Percentiles rank a stretch among this genome's conserved stretches.
Conservation (phyloP, 1,139 yeast genomes). For the Hyphopichia khmerensis region DNA sequence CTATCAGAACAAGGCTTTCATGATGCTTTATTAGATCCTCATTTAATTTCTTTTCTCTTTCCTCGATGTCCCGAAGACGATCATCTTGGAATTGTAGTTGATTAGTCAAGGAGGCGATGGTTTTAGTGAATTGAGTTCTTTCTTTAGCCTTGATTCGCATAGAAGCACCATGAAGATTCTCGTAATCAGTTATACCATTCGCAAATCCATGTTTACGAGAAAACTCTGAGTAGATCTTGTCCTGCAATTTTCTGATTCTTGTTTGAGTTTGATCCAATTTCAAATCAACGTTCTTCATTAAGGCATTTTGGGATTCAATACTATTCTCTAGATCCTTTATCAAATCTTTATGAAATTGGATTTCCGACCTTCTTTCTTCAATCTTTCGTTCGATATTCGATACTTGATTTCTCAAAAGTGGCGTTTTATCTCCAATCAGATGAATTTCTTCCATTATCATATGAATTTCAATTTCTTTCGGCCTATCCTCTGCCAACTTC, state of each 20-base stretch:
- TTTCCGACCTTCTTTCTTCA: conserved; percentile 55
- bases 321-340: conserved; percentile 15
- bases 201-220: conserved; percentile 53
- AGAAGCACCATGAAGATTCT: conserved; percentile 61
- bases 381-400: conserved; percentile 51
- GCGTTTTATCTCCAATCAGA: conserved; percentile 53
- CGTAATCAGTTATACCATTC: conserved; percentile 63
- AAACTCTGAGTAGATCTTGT: conserved; percentile 50
- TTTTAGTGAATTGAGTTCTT: conserved; percentile 58
- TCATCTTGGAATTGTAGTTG: conserved; percentile 66
- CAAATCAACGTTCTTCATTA: conserved; percentile 28
- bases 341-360: conserved; percentile 44
- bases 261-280: conserved; percentile 22
- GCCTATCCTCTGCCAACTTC: conserved; percentile 47
- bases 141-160: conserved; percentile 63
- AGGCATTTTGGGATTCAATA: conserved; percentile 18
- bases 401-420: conserved; percentile 51
- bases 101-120: conserved; percentile 59
- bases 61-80: conserved; percentile 48
- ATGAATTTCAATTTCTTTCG: conserved; percentile 60
- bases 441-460: conserved; percentile 54
- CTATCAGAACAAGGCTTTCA: conserved; percentile 19
- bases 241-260: conserved; percentile 40
- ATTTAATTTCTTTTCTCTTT: conserved; percentile 41
- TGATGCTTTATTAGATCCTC: conserved; percentile 19